Evolutionary conservation across 2,329 filamentous ascomycete species (phyloP), one percentile per base, ranked within the genome.

Genomic region (Aureobasidium sp.): DNA sequence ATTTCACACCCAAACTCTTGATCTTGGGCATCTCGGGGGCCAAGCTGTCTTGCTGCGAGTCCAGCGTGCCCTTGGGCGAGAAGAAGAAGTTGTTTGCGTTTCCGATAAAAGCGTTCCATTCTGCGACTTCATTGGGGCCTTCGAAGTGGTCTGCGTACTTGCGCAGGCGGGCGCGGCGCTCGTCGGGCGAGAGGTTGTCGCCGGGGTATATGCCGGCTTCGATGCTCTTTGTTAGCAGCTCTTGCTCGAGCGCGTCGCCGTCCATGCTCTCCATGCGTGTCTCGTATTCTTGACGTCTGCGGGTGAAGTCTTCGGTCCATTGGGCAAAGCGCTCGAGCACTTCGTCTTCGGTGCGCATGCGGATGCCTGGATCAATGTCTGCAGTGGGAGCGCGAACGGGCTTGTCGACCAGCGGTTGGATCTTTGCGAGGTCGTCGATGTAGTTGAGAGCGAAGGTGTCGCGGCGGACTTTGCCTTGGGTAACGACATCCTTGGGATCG

Each of bases 391-490:
- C 73, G 76, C 65, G 59, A 64, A 69, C 50, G 66, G 65, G 84
- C 71, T 87, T 83, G 77, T 97, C 93, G 64, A 94, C 83, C 54
- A 90, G 80, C 59, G 91, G 90, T 70, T 90, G 84, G 65, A 93
- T 82, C 62, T 83, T 82, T 63, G 88, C 84, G 70, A 96, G 88
- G 74, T 96, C 90, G 72, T 97, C 91, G 61, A 93, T 77, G 74
- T 96, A 94, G 64, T 84, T 79, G 54, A 92, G 78, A 59, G 80
- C 79, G 79, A 90, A 89, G 9, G 86, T 82, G 72, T 96, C 91
- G 60, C 78, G 81, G 64, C 91, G 86, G 67, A 89, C 74, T 47
- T 84, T 81, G 66, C 87, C 89, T 76, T 94, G 88, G 37, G 84
- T 79, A 45, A 87, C 80, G 71, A 97, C 72, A 74, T 97, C 90